Evolutionary conservation across 2,329 filamentous ascomycete species (phyloP), one percentile per base, ranked within the genome.

Genomic region (Sporothrix variecibatus): DNA sequence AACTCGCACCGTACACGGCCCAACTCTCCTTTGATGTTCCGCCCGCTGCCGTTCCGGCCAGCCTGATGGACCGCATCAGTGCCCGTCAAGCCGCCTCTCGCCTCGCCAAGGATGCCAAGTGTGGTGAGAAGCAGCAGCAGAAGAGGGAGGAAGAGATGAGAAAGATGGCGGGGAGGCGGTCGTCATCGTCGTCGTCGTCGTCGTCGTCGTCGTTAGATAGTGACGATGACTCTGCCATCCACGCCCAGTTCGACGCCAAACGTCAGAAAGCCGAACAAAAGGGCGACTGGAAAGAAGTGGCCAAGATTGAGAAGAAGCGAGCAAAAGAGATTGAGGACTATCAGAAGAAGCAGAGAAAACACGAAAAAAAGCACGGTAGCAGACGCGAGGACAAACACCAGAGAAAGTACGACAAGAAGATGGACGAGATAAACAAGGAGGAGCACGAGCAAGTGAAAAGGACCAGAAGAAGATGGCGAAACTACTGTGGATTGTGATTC

Each of bases 251-350:
- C 23, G 62, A 67, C 40, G 15, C 20, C 23, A 7, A 17, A 4
- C 62, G 38, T 3, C 62, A 49, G 38, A 12, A 8, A 3, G 38
- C 62, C 5, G 62, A 67, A 38, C 38, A 46, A 28, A 6, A 17
- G 38, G 62, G 62, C 38, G 62, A 67, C 62, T 49, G 40, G 38
- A 67, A 49, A 11, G 38, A 28, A n/a, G n/a, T 28, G 62, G 38
- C 62, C 38, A 67, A 46, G 38, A 67, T 49, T 67, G 62, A 67
- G 26, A 67, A 67, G 40, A 49, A 26, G 15, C 62, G 62, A n/a
- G 38, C 62, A 40, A 49, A 67, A 23, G n/a, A 67, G 40, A 7
- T 67, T n/a, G 62, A 49, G 12, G 62, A 67, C 23, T 49, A 46
- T 26, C n/a, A 28, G 12, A 67, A 26, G 38, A 26, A 49, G n/a